Base-by-base conservation (phyloP, 306 rosid species). In the Heteromeles arbutifolia region DNA sequence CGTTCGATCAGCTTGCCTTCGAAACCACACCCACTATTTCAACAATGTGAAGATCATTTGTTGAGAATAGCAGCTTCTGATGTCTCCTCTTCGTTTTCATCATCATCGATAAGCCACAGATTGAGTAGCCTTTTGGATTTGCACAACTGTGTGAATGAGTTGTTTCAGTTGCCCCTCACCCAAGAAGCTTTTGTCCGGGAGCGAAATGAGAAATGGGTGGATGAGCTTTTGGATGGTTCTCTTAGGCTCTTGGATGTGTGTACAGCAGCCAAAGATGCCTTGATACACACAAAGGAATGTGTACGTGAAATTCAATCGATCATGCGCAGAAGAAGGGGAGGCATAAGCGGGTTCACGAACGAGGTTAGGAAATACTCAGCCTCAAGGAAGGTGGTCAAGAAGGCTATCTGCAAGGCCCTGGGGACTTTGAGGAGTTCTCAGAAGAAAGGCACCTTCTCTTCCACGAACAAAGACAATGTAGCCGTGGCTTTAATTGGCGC, bases 211-310 rank as follows among this genome's bases (percentile, higher is more conserved):
- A 87, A 73, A 64, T 87, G 85, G 91, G 85, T 85, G 8, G 86
- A 87, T 39, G 88, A 84, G 78, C 70, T 79, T 24, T 70, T 84
- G 57, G 87, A 87, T 62, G 85, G 86, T 37, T 87, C 87, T 31
- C 89, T 87, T 14, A 78, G 71, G 58, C 76, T 85, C 37, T 59
- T 85, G 75, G 88, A 85, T 50, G 56, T 74, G 45, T 87, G 91
- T 68, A 85, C 81, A 12, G 76, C 84, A 9, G 85, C 87, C 41
- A 82, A 87, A 65, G 91, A 87, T 69, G 80, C 85, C 22, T 69
- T 83, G 44, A 63, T 87, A 11, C 91, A 87, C 75, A 87, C 91
- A 56, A 87, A 79, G 72, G 91, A 83, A 32, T 85, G 84, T n/a
- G 82, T 77, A 2, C 81, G 87, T 0, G 86, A 87, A 53, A 80